A percentile compares a stretch with the other conserved stretches of the same genome.
These are phyloP conservation scores for Falciphora oryzae DNA, from an alignment of 2,329 filamentous ascomycete species.

Conservation along the genomic window DNA sequence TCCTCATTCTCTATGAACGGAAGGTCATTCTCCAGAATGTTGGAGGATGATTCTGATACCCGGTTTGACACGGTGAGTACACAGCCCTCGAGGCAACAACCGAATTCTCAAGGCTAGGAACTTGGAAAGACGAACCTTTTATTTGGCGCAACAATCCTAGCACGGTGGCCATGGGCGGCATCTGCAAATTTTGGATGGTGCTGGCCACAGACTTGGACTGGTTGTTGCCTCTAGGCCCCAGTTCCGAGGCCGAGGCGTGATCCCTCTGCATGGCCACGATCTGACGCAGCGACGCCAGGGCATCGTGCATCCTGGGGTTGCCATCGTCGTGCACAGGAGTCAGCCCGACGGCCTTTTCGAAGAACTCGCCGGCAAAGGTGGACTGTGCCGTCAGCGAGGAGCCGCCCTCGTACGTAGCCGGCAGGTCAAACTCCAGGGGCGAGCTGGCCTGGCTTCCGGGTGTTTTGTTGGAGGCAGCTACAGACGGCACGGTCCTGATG, in stretches of 20 bases:
- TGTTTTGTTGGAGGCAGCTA: not conserved
- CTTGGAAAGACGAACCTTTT: not conserved
- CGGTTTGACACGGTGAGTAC: not conserved
- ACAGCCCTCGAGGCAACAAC: not conserved
- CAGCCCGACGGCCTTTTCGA: slow-evolving; percentile 1
- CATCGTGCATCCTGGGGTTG: slow-evolving; percentile 5
- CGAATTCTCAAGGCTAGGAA: no score
- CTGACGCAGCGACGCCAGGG: slow-evolving; percentile 4
- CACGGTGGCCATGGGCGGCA: slow-evolving; percentile 7
- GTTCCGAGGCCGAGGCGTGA: not conserved
- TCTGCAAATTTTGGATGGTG: not conserved
- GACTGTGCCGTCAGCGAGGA: slow-evolving; percentile 6
- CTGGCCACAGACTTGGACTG: not conserved
- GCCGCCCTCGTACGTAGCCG: slow-evolving; percentile 4
- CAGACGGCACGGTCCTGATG: not conserved
- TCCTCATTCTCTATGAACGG: slow-evolving; percentile 1
- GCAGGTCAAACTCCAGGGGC: slow-evolving; percentile 2
- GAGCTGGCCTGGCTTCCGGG: slow-evolving; percentile 3
- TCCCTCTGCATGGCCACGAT: slow-evolving; percentile 7
- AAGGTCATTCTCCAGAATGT: slow-evolving; percentile 3
- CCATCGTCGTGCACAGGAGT: slow-evolving; percentile 1
- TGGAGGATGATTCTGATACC: not conserved
- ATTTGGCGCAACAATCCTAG: not conserved
- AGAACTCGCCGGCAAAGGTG: slow-evolving; percentile 4
- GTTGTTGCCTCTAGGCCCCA: not conserved